Base-by-base conservation (phyloP, 306 rosid genomes). In the Castanopsis chinensis region DNA sequence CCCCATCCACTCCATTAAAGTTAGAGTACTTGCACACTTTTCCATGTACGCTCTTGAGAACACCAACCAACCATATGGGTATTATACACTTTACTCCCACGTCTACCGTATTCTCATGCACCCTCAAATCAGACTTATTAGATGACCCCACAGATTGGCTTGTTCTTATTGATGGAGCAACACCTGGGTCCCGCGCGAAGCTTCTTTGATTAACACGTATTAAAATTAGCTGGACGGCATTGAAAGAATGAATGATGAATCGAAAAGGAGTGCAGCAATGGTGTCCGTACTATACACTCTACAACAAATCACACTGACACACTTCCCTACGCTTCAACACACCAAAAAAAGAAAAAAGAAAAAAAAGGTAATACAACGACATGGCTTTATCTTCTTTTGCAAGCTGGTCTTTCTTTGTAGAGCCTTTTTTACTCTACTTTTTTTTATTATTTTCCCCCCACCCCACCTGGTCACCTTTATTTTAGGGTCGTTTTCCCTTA, bases 381-480 rank as follows among this genome's bases (percentile, higher is more conserved):
- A 81, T 82, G 88, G 88, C 45, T 37, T 37, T 37, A 11, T 11
- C 86, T 71, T 82, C 69, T 67, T 63, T 73, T 58, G 54, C 71
- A 81, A 81, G 78, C 41, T 58, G 64, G 64, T 56, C 8, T 18
- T 2, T 43, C 9, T 27, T 20, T 52, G 13, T 67, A n/a, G 4
- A 11, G 15, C 33, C 33, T 60, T 52, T 41, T 78, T 56, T 33
- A 37, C 5, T 21, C 49, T n/a, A 23, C 56, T 58, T 67, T 27
- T 7, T 3, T 17, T 10, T 18, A 21, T 9, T 61, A 14, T 37
- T 21, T 71, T 14, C 53, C 11, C 43, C 17, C 53, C 17, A 12
- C 43, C 17, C 17, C 53, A 12, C 53, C 53, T 49, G 5, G 53
- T 9, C 0, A 49, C 53, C 53, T 49, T 49, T 37, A 37, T 37